Evolutionary conservation across 345 rosid species (phyloP), one percentile per base, ranked within the genome.

Genomic region (Eutrema japonicum): DNA sequence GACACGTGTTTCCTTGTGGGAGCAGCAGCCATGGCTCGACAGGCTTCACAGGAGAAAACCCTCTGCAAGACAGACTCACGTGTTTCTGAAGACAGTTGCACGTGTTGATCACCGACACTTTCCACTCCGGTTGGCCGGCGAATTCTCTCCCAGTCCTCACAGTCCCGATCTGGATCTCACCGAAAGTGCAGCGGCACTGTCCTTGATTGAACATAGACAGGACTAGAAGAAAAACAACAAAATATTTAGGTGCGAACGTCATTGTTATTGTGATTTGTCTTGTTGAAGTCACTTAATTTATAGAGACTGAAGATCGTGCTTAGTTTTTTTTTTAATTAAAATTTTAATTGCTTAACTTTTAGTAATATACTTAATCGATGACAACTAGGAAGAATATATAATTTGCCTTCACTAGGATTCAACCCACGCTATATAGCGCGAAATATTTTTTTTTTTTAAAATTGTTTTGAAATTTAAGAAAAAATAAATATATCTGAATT

Each of bases 81-180:
- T 60, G 35, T 42, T 68, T 52, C 56, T 51, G 68, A 51, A 42
- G 30, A 51, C 74, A 60, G 3, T 50, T 68, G 63, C 78, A 75
- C 69, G 78, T 75, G 74, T 75, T 75, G 63, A 3, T 36, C 36
- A 75, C 74, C 12, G 64, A 60, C 56, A 75, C 68, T 75, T 9
- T 57, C 53, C 68, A 67, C 48, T 49, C 52, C 38, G 46, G 18
- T 74, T 58, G 38, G 43, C 78, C 77, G 29, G 35, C 18, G 52
- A 57, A 48, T 50, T 57, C 66, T 57, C 51, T 56, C 42, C 45
- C 42, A 18, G 61, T 74, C 10, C 36, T 65, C n/a, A 47, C 66
- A 27, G 72, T 38, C 3, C 72, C 57, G 52, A 74, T 74, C 37
- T 56, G 22, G 47, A 66, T 38, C 2, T 38, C 40, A n/a, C 41